Conservation (phyloP, 2,329 filamentous ascomycete genomes). For the Penicillium sp. region DNA sequence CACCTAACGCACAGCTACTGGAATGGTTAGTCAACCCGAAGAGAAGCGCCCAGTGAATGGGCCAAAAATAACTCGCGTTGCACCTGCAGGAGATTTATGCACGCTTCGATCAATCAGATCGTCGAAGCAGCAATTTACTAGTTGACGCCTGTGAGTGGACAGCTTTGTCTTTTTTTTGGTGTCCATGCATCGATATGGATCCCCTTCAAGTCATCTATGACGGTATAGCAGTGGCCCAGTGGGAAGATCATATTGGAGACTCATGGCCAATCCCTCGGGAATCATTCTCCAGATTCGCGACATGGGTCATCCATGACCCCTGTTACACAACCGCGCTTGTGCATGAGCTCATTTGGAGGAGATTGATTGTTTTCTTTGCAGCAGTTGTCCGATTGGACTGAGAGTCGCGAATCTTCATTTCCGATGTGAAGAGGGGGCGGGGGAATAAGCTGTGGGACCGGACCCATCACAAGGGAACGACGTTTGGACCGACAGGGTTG, state of each 20-base stretch:
- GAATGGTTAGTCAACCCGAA: slow-evolving; percentile 11
- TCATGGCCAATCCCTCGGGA: background rate
- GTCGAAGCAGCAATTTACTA: slow-evolving; percentile 5
- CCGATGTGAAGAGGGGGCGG: background rate
- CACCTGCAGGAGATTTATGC: slow-evolving; percentile 27
- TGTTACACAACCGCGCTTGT: background rate
- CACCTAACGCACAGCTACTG: slow-evolving; percentile 4
- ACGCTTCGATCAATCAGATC: slow-evolving; percentile 21
- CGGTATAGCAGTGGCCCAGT: background rate
- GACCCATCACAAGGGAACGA: slow-evolving; percentile 12
- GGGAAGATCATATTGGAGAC: background rate
- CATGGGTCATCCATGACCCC: background rate
- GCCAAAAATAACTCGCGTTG: slow-evolving; percentile 25
- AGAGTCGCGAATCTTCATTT: background rate
- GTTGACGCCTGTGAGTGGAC: background rate
- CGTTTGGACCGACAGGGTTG: slow-evolving; percentile 8
- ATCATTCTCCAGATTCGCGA: background rate
- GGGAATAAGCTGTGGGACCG: background rate
- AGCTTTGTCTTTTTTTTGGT: background rate
- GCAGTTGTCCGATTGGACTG: background rate
- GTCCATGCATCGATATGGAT: background rate
- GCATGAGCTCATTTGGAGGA: background rate
- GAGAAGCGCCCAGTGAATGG: slow-evolving; percentile 23
- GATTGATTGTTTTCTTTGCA: background rate
- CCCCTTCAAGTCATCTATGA: background rate